These are phyloP conservation scores for Globisporangium spiculum DNA, from an alignment of 352 stramenopile genomes.

Conservation along the genomic window DNA sequence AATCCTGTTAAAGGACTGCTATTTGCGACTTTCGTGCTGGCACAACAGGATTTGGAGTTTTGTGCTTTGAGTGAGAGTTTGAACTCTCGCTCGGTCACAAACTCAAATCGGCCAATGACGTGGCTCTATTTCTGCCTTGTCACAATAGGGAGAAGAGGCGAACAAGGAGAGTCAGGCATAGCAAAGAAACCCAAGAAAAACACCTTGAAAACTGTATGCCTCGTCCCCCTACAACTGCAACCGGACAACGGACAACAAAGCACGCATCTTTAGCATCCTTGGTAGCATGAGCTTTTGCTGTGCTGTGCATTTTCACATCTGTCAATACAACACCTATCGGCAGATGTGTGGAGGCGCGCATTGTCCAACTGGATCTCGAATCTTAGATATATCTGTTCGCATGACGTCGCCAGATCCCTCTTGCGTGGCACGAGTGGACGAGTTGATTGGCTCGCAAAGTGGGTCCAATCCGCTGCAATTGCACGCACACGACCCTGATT, in stretches of 20 bases:
- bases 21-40: no score
- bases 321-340: no score
- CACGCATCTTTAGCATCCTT: neutral
- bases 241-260: neutral
- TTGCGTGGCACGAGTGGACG: neutral
- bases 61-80: neutral
- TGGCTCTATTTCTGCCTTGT: neutral
- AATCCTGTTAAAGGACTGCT: no score
- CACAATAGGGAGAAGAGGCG: neutral
- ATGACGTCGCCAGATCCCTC: neutral
- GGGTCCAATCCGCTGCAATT: constrained; percentile 1
- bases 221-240: neutral
- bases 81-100: no score
- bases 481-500: neutral
- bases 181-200: neutral
- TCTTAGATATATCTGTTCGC: neutral
- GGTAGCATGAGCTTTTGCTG: no score
- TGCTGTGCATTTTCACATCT: neutral
- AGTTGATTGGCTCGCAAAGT: constrained; percentile 5
- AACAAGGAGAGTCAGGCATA: neutral
- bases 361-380: neutral
- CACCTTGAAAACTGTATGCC: neutral
- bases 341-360: no score
- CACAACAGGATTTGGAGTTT: no score
- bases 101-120: no score